These are phyloP conservation scores for Epichloe bromicola DNA, from an alignment of 2,329 filamentous ascomycete species.

Conservation along the genomic window DNA sequence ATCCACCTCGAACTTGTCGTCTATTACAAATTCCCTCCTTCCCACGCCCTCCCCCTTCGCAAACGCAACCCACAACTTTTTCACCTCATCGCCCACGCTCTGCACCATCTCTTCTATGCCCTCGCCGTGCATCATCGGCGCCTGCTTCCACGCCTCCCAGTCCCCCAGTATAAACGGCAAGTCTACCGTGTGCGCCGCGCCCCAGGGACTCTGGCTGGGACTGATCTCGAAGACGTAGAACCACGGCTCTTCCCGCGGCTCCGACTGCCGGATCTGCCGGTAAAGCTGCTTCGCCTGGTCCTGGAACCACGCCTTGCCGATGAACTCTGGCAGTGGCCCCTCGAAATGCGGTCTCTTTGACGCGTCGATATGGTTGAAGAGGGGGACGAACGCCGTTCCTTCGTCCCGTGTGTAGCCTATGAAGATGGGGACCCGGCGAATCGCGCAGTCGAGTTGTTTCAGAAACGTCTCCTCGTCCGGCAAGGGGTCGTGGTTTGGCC, in stretches of 20 bases:
- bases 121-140: slow-evolving; percentile 8
- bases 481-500: neutral
- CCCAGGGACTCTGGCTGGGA: slow-evolving; percentile 3
- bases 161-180: slow-evolving; percentile 1
- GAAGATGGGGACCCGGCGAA: slow-evolving; percentile 1
- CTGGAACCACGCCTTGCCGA: no score
- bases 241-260: slow-evolving; percentile 1
- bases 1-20: neutral
- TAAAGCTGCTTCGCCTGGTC: no score
- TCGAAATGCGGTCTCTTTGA: no score
- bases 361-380: no score
- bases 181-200: slow-evolving; percentile 9
- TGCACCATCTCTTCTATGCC: slow-evolving; percentile 1
- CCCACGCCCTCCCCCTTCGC: neutral
- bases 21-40: neutral
- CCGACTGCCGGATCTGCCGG: neutral
- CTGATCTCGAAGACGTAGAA: slow-evolving; percentile 5
- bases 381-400: slow-evolving; percentile 3
- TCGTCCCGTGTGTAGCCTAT: slow-evolving; percentile 4
- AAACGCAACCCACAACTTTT: no score
- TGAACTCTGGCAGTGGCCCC: no score
- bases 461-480: neutral
- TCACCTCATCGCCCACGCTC: slow-evolving; percentile 1
- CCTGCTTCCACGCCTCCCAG: slow-evolving; percentile 8
- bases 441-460: neutral